Evolutionary conservation across 2,329 filamentous ascomycete genomes (phyloP).

Genomic region (Thielaviopsis punctulata): DNA sequence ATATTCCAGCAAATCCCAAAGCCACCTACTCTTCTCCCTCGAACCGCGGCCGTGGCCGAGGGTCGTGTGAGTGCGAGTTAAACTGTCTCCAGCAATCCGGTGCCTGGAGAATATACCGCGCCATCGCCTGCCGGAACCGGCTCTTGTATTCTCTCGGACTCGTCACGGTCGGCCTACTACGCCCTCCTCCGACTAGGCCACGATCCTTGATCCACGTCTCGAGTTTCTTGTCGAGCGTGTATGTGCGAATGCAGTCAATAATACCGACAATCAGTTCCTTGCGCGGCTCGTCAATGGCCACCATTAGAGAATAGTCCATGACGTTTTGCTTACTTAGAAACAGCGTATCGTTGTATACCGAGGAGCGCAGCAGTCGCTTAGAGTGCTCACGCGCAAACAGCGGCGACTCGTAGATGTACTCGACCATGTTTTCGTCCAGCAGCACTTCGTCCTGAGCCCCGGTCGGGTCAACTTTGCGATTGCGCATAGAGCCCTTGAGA

Average conservation of each 20-base stretch:
- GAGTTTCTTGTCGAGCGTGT: slow-evolving; percentile 99
- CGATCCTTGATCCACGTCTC: slow-evolving; percentile 99
- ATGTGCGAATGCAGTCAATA: slow-evolving; percentile 95
- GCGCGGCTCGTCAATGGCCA: slow-evolving; percentile 77
- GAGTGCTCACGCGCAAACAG: slow-evolving; percentile 91
- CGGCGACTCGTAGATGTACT: slow-evolving; percentile 95
- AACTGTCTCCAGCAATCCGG: slow-evolving; percentile 62
- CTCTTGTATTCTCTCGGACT: slow-evolving; percentile 96
- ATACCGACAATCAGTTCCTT: slow-evolving; percentile 94
- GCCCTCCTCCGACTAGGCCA: slow-evolving; percentile 58
- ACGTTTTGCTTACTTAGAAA: slow-evolving; percentile 91
- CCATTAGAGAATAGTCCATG: slow-evolving; percentile 99
- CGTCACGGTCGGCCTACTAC: slow-evolving; percentile 83
- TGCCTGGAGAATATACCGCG: slow-evolving; percentile 61
- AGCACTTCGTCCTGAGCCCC: slow-evolving; percentile 93
- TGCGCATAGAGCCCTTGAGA: slow-evolving; percentile 95
- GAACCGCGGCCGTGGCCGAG: not conserved
- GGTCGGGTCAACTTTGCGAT: slow-evolving; percentile 89
- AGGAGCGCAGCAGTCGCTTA: slow-evolving; percentile 78
- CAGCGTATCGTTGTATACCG: slow-evolving; percentile 93
- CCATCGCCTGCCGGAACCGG: slow-evolving; percentile 91
- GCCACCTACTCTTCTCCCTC: not conserved
- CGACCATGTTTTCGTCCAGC: slow-evolving; percentile 95
- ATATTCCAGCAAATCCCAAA: not conserved
- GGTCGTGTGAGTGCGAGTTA: not conserved